A percentile compares a stretch with the other conserved stretches of the same genome.
Evolutionary conservation across 225 moss, liverwort and hornwort species (phyloP).

Genomic region (Thuidium tamariscinum): DNA sequence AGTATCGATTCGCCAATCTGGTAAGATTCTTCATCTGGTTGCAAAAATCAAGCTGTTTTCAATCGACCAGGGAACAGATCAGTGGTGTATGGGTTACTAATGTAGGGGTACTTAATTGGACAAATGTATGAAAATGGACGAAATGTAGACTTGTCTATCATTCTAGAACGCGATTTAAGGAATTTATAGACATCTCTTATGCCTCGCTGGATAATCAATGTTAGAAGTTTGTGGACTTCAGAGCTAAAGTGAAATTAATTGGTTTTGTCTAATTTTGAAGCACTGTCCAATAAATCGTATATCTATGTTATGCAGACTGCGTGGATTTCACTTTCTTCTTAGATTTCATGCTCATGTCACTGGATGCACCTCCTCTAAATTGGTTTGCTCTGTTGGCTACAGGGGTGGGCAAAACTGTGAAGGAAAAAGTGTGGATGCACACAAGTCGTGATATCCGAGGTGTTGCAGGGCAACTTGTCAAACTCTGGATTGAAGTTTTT

Average conservation of each 20-base stretch:
- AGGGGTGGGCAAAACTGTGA: conserved; percentile 59
- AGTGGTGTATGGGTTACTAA: neutral
- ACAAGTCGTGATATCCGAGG: conserved; percentile 59
- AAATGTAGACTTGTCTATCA: neutral
- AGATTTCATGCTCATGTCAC: neutral
- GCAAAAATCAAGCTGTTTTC: neutral
- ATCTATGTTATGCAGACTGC: neutral
- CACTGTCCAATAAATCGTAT: neutral
- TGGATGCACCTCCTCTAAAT: neutral
- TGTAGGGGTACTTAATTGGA: neutral
- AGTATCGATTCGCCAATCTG: conserved; percentile 51
- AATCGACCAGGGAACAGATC: neutral
- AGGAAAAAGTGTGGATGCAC: conserved; percentile 65
- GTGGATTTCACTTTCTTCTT: neutral
- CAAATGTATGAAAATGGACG: neutral
- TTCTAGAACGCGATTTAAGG: neutral
- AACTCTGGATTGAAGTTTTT: conserved; percentile 58
- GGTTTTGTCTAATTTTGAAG: neutral
- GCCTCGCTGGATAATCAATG: neutral
- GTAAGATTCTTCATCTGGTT: conserved; percentile 6
- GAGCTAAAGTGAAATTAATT: neutral
- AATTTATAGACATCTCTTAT: neutral
- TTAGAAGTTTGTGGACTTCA: neutral
- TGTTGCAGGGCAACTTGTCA: conserved; percentile 60
- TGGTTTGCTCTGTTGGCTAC: neutral